Conservation (phyloP, 106 monocot genomes). For the Posidonia australis region DNA sequence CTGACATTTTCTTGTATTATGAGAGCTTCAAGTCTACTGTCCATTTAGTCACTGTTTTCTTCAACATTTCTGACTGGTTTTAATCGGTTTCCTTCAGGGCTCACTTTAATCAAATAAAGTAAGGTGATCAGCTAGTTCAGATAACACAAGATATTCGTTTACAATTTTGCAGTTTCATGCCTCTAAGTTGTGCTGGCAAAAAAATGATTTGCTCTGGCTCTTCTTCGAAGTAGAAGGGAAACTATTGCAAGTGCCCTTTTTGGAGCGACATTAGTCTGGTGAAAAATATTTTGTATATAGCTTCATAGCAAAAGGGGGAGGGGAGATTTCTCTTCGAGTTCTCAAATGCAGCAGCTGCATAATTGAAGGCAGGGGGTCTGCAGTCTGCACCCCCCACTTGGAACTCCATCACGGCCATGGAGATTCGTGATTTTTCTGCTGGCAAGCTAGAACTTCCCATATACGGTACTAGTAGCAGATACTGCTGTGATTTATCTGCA, state of each 20-base stretch:
- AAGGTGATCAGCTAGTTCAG: slow-evolving; percentile 1
- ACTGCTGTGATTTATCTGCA: slow-evolving; percentile 57
- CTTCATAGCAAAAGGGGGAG: slow-evolving; percentile 59
- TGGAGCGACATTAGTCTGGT: slow-evolving; percentile 32
- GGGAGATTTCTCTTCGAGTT: slow-evolving; percentile 71
- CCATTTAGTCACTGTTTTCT: slow-evolving; percentile 24
- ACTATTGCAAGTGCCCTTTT: slow-evolving; percentile 47
- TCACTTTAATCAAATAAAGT: no score
- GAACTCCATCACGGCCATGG: slow-evolving; percentile 54
- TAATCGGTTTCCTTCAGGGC: no score
- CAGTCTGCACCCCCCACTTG: slow-evolving; percentile 68
- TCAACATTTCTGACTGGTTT: no score
- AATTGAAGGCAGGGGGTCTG: slow-evolving; percentile 82
- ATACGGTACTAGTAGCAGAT: no score
- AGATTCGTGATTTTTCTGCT: slow-evolving; percentile 76
- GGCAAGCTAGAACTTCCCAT: no score
- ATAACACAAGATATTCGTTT: not conserved
- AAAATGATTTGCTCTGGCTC: slow-evolving; percentile 18
- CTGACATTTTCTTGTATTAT: slow-evolving; percentile 45
- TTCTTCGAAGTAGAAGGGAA: slow-evolving; percentile 56
- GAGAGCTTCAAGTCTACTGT: slow-evolving; percentile 32
- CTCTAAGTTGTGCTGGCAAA: slow-evolving; percentile 49
- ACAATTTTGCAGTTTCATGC: no score
- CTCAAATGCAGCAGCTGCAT: slow-evolving; percentile 78
- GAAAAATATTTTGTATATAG: slow-evolving; percentile 36